Conservation (phyloP, 1,284 basidiomycete genomes). For the Entoloma clypeatum region DNA sequence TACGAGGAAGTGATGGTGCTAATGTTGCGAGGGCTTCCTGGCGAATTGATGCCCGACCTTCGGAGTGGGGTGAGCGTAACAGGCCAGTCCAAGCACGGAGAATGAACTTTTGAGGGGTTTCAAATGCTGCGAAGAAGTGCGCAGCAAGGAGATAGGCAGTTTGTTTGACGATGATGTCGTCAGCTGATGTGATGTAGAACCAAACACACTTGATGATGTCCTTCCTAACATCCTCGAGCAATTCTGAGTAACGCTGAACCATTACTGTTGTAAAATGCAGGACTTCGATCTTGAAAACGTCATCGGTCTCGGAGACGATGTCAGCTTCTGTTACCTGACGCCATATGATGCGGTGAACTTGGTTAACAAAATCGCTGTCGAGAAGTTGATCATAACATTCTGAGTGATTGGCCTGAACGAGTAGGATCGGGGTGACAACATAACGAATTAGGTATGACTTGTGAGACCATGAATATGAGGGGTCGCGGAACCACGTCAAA, state of each 20-base stretch:
- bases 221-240: conserved; percentile 82
- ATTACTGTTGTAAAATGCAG: conserved; percentile 89
- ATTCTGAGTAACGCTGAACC: conserved; percentile 77
- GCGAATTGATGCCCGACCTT: conserved; percentile 80
- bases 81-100: conserved; percentile 92
- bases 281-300: conserved; percentile 87
- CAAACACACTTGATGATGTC: conserved; percentile 96
- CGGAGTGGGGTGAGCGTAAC: conserved; percentile 78
- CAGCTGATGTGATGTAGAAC: conserved; percentile 79
- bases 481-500: conserved; percentile 78
- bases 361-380: conserved; percentile 65
- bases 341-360: conserved; percentile 79
- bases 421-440: conserved; percentile 85
- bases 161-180: conserved; percentile 92
- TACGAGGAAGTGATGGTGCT: conserved; percentile 78
- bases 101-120: conserved; percentile 91
- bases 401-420: conserved; percentile 68
- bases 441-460: conserved; percentile 88
- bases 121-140: conserved; percentile 91
- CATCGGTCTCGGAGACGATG: conserved; percentile 63
- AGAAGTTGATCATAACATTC: conserved; percentile 55
- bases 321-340: conserved; percentile 63
- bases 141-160: conserved; percentile 91
- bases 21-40: conserved; percentile 87
- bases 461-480: conserved; percentile 65